These are phyloP conservation scores for Boletus subcaerulescens DNA, from an alignment of 768 basidiomycete species.

Conservation along the genomic window DNA sequence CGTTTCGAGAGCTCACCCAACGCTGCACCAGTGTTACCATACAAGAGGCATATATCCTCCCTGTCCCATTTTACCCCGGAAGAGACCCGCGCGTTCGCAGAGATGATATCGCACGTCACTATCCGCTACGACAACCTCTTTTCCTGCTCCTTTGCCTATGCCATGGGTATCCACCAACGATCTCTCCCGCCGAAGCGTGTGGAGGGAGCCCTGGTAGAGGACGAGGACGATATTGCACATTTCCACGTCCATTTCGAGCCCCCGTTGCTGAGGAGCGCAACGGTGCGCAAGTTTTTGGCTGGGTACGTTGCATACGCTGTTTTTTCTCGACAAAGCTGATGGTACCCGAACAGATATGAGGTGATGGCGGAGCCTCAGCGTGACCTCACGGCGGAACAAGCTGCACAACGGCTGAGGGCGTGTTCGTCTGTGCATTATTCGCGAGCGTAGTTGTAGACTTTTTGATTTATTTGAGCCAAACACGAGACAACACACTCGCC, in stretches of 20 bases:
- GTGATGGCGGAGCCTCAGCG: constrained; percentile 89
- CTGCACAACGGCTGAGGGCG: constrained; percentile 60
- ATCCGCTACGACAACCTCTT: constrained; percentile 78
- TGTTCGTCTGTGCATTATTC: constrained; percentile 61
- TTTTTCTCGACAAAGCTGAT: neutral
- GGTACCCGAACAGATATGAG: constrained; percentile 58
- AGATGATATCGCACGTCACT: constrained; percentile 61
- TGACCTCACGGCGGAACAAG: constrained; percentile 87
- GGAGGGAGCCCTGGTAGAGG: constrained; percentile 28
- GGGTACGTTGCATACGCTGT: constrained; percentile 49
- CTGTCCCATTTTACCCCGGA: constrained; percentile 54
- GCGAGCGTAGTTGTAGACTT: neutral
- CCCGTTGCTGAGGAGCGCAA: constrained; percentile 78
- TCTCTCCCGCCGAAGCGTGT: constrained; percentile 47
- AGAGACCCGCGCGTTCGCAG: constrained; percentile 65
- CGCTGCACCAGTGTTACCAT: constrained; percentile 58
- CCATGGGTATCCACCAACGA: constrained; percentile 91
- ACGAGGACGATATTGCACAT: constrained; percentile 62
- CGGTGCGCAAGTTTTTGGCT: constrained; percentile 84
- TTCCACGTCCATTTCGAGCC: constrained; percentile 87
- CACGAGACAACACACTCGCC: constrained; percentile 9
- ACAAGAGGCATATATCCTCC: constrained; percentile 75
- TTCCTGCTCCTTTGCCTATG: constrained; percentile 86
- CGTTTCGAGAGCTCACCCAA: constrained; percentile 1
- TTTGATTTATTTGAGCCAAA: constrained; percentile 9